Conservation (phyloP, 352 stramenopile species). For the Phytophthora megakarya region DNA sequence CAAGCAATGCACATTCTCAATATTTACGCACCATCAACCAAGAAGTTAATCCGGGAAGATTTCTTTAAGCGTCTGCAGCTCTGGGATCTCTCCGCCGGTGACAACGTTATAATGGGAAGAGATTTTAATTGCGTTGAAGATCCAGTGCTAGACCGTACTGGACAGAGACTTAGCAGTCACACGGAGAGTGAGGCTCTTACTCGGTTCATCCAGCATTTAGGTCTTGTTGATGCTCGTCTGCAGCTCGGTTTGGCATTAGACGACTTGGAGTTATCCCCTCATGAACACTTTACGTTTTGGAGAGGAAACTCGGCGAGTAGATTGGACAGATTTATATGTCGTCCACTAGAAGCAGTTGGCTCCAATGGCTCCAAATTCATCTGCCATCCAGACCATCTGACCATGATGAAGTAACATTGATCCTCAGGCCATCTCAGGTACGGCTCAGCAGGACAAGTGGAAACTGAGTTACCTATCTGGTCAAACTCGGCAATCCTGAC, state of each 20-base stretch:
- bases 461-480: no score
- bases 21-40: neutral
- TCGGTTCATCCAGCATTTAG: neutral
- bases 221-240: neutral
- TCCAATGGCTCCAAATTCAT: neutral
- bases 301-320: neutral
- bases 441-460: no score
- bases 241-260: neutral
- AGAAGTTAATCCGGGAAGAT: no score
- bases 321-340: conserved; percentile 6
- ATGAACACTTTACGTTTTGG: conserved; percentile 2
- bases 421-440: neutral
- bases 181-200: neutral
- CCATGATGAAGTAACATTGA: neutral
- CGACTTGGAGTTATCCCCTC: neutral
- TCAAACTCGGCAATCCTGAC: no score
- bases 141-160: neutral
- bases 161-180: no score
- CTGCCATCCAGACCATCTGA: neutral
- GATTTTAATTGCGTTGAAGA: conserved; percentile 4
- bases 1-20: neutral
- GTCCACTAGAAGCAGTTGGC: neutral
- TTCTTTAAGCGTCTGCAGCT: no score
- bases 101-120: no score
- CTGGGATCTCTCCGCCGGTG: no score